A percentile compares a stretch with the other conserved stretches of the same genome.
Conservation (phyloP, 2,329 filamentous ascomycete species). For the Microcyclospora tardicrescens region DNA sequence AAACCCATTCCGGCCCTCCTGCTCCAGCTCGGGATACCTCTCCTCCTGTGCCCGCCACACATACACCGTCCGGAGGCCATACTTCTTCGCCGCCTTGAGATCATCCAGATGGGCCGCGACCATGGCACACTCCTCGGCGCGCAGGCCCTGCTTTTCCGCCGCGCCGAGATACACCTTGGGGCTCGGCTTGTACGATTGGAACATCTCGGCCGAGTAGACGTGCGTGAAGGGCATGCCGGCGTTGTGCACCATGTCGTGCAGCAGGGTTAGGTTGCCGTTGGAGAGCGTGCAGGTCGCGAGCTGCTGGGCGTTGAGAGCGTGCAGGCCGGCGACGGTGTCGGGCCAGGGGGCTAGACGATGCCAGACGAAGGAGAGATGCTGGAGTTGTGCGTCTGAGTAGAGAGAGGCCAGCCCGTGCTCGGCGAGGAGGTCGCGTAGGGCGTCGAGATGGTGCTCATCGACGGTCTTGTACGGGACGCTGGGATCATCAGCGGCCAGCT, state of each 20-base stretch:
- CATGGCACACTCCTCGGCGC: slow-evolving; percentile 53
- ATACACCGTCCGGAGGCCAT: slow-evolving; percentile 59
- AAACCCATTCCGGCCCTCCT: slow-evolving; percentile 35
- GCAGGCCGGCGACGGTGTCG: slow-evolving; percentile 48
- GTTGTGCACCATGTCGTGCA: slow-evolving; percentile 49
- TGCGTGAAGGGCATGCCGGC: slow-evolving; percentile 49
- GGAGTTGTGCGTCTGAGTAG: slow-evolving; percentile 35
- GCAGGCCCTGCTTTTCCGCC: slow-evolving; percentile 42
- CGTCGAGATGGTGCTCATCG: slow-evolving; percentile 56
- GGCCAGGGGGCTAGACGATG: slow-evolving; percentile 58
- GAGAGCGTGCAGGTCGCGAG: slow-evolving; percentile 55
- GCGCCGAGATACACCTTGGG: slow-evolving; percentile 56
- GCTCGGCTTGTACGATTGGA: slow-evolving; percentile 62
- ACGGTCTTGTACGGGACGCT: slow-evolving; percentile 48
- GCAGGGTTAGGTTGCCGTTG: slow-evolving; percentile 56
- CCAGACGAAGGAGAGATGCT: slow-evolving; percentile 49
- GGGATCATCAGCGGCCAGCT: slow-evolving; percentile 41
- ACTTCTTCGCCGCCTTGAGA: slow-evolving; percentile 49
- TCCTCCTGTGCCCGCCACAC: slow-evolving; percentile 59
- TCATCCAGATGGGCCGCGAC: slow-evolving; percentile 65
- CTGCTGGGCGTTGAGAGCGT: slow-evolving; percentile 32
- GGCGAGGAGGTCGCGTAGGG: slow-evolving; percentile 45
- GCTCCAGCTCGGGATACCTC: slow-evolving; percentile 39
- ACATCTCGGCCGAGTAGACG: slow-evolving; percentile 55
- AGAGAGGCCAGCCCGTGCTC: slow-evolving; percentile 38